phyloP scores from a whole-genome alignment of 2,329 filamentous ascomycete genomes.

The Cylindrodendrum hubeiense region DNA sequence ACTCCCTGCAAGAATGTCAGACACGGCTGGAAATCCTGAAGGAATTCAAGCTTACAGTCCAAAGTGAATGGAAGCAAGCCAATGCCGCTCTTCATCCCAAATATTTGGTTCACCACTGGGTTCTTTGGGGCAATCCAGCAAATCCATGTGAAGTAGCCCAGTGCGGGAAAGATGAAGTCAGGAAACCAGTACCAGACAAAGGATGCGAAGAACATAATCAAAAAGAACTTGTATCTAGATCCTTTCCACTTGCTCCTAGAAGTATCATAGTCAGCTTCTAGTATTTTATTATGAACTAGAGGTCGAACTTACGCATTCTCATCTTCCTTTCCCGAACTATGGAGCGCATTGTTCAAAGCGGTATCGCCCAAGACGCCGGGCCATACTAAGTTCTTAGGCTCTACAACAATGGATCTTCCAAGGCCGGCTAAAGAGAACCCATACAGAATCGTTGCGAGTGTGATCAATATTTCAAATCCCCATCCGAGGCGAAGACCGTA shows the following conservation, averaged over 20 bases:
- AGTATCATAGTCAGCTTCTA: too few relatives aligned
- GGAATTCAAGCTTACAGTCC: conserved; percentile 49
- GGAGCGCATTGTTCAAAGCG: conserved; percentile 56
- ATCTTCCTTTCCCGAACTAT: conserved; percentile 53
- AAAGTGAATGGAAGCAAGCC: conserved; percentile 57
- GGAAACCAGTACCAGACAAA: conserved; percentile 65
- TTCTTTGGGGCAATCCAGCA: conserved; percentile 64
- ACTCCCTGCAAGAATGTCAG: conserved; percentile 5
- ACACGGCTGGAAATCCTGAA: not conserved
- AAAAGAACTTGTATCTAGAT: conserved; percentile 60
- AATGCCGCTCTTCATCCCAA: conserved; percentile 60
- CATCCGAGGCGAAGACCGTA: conserved; percentile 53
- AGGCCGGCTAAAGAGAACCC: conserved; percentile 65
- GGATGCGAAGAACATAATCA: conserved; percentile 49
- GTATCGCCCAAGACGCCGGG: conserved; percentile 63
- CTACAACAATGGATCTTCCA: conserved; percentile 57
- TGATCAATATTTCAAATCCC: conserved; percentile 63
- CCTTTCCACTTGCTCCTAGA: conserved; percentile 47
- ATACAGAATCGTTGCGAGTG: conserved; percentile 62
- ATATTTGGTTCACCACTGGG: conserved; percentile 59
- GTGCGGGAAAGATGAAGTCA: conserved; percentile 58
- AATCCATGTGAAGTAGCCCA: conserved; percentile 61
- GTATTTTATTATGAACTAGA: too few relatives aligned
- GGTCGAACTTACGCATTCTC: conserved; percentile 22
- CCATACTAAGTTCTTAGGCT: conserved; percentile 64